Evolutionary conservation across 2,329 filamentous ascomycete species (phyloP), one percentile per base, ranked within the genome.

Genomic region (Pyricularia sp.): DNA sequence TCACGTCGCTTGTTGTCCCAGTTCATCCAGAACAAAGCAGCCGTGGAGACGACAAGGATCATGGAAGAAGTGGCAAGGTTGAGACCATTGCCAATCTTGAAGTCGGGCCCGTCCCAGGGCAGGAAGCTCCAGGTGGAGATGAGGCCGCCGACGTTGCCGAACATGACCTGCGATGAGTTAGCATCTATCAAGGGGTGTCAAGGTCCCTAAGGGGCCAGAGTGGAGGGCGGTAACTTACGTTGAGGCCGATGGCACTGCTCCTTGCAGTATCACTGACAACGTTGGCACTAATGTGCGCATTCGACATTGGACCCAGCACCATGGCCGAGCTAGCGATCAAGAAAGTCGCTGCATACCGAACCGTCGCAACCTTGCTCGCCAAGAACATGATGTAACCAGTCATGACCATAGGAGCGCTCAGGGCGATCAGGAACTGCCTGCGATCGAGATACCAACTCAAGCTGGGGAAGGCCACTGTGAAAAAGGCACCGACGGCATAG

Each of bases 321-420:
- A 90, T 90, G 4, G 86, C 85, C 4, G 87, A 87, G 11, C 81
- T 80, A 1, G 87, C 85, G 63, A 90, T 88, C 68, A 91, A 74
- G 77, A 91, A 92, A 0, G 86, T 88, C 0, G 88, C 89, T 1
- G 84, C 88, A 74, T 92, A 92, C 26, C 88, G 85, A 0, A 86
- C 83, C 64, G 79, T 78, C 0, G 81, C 69, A 59, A 83, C 74
- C 6, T 75, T 78, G 61, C 80, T 83, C n/a, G 84, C 86, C 1
- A 91, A 79, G 76, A 90, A 90, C 81, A 91, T 86, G 74, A 86
- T 85, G 76, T 91, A 91, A 1, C 89, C 89, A 26, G 83, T 75
- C 80, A 91, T 88, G 71, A 88, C 84, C 5, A 90, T 75, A 0
- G 88, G 86, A 0, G 87, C 83, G 10, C 80, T 80, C 23, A 81